Evolutionary conservation across 495 filamentous ascomycete genomes (phyloP).

Genomic region (Neurospora tetrasperma): DNA sequence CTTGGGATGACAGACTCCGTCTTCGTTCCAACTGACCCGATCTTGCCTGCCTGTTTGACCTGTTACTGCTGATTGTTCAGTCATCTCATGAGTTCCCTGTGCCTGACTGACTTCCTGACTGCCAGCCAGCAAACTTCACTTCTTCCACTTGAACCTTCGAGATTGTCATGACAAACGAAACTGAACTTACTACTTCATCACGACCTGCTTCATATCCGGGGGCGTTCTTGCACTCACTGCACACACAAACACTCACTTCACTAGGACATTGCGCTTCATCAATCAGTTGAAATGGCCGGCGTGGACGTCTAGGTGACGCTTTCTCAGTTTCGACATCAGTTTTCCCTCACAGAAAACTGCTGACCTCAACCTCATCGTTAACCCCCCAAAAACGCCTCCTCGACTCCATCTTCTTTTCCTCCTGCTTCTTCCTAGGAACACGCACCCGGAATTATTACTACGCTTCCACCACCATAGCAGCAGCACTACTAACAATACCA

Average conservation of each 20-base stretch:
- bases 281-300: background rate
- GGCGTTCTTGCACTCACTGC: background rate
- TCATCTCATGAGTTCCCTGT: background rate
- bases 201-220: background rate
- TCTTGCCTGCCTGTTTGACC: background rate
- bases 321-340: background rate
- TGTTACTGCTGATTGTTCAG: background rate
- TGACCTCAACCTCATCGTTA: background rate
- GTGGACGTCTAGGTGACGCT: background rate
- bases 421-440: background rate
- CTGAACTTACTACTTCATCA: background rate
- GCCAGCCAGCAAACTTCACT: background rate
- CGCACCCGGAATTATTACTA: conserved; percentile 3
- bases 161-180: background rate
- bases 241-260: background rate
- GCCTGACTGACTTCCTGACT: background rate
- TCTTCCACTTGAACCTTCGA: background rate
- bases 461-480: conserved; percentile 2
- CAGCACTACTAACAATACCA: conserved; percentile 5
- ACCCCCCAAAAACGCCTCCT: background rate
- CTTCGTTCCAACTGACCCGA: background rate
- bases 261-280: background rate
- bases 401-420: background rate
- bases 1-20: background rate
- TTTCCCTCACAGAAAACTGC: background rate